These are phyloP conservation scores for Hanseniaspora vineae DNA, from an alignment of 805 yeast genomes.

Conservation along the genomic window DNA sequence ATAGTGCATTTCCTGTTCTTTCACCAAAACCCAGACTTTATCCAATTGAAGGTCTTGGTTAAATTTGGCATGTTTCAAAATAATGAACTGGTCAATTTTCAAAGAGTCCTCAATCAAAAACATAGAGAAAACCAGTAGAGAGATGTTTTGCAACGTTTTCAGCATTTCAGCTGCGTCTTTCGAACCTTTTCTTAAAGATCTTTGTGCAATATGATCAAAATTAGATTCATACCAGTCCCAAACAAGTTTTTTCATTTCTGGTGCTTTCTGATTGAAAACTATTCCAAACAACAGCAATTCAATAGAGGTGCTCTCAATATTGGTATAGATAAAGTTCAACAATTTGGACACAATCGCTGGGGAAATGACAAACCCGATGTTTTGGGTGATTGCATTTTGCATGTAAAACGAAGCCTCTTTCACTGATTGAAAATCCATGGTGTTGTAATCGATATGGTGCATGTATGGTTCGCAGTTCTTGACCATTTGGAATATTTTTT, in stretches of 20 bases:
- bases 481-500: conserved; percentile 40
- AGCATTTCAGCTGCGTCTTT: conserved; percentile 34
- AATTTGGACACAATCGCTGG: conserved; percentile 37
- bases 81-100: conserved; percentile 21
- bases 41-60: conserved; percentile 14
- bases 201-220: conserved; percentile 39
- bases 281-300: conserved; percentile 49
- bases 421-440: conserved; percentile 13
- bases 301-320: conserved; percentile 40
- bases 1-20: conserved; percentile 6
- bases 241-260: conserved; percentile 15
- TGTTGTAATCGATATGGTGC: conserved; percentile 16
- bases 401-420: conserved; percentile 17
- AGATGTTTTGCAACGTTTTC: conserved; percentile 30
- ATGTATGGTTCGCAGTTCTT: conserved; percentile 36
- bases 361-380: conserved; percentile 38
- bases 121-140: conserved; percentile 19
- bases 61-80: conserved; percentile 21
- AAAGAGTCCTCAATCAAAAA: conserved; percentile 21
- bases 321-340: conserved; percentile 42
- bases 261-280: conserved; percentile 19
- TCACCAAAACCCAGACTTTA: conserved; percentile 13
- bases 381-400: conserved; percentile 42
- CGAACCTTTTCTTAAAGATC: conserved; percentile 33
- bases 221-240: conserved; percentile 49